These are phyloP conservation scores for Psilocybe sp. DNA, from an alignment of 768 basidiomycete genomes.

Conservation along the genomic window DNA sequence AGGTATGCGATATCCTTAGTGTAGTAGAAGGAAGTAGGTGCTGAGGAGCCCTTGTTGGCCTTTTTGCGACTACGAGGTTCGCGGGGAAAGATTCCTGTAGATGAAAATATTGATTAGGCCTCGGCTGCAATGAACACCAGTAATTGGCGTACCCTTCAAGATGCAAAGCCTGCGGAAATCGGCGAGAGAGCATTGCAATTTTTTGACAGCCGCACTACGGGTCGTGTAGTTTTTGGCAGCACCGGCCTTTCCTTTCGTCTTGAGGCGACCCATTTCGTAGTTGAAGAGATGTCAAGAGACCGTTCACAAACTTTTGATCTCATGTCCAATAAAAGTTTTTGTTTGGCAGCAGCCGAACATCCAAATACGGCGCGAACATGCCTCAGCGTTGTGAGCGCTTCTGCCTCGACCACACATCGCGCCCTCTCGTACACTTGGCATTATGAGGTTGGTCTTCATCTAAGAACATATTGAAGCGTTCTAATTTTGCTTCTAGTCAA, in stretches of 20 bases:
- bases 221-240: constrained; percentile 92
- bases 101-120: constrained; percentile 1
- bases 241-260: constrained; percentile 84
- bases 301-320: constrained; percentile 3
- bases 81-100: constrained; percentile 90
- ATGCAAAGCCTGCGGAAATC: constrained; percentile 98
- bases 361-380: constrained; percentile 13
- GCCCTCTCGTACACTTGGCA: constrained; percentile 4
- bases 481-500: constrained; percentile 59
- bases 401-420: constrained; percentile 1
- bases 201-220: constrained; percentile 87
- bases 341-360: constrained; percentile 28
- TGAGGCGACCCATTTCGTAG: constrained; percentile 62
- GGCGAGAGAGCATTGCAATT: constrained; percentile 92
- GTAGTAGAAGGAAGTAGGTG: constrained; percentile 97
- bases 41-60: constrained; percentile 97
- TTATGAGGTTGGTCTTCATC: constrained; percentile 32
- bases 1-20: constrained; percentile 97
- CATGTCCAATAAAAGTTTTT: constrained; percentile 27
- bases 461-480: not conserved
- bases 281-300: constrained; percentile 1
- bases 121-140: not conserved
- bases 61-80: constrained; percentile 90
- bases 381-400: not conserved
- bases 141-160: constrained; percentile 69